A percentile compares a stretch with the other conserved stretches of the same genome.
phyloP scores from a whole-genome alignment of 225 moss, liverwort and hornwort genomes.

The Thuidium tamariscinum region DNA sequence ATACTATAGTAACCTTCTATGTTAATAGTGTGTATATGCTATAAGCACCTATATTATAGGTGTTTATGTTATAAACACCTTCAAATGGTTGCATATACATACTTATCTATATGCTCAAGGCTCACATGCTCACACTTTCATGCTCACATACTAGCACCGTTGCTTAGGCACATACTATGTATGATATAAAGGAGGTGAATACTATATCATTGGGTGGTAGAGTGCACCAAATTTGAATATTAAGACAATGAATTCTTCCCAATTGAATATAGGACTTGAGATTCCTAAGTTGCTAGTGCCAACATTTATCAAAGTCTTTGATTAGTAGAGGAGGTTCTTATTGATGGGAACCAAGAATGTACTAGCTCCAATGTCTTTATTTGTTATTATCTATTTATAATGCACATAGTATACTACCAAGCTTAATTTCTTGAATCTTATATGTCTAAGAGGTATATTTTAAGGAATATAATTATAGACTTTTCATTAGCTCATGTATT shows the following conservation, averaged over 20 bases:
- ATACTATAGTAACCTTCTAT: too few relatives aligned
- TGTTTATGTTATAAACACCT: too few relatives aligned
- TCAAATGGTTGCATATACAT: too few relatives aligned
- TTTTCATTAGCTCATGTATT: background rate
- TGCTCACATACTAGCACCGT: too few relatives aligned
- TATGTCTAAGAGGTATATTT: background rate
- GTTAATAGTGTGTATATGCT: too few relatives aligned
- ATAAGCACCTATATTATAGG: too few relatives aligned
- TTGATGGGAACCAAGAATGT: background rate
- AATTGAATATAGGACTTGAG: background rate
- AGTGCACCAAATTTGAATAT: background rate
- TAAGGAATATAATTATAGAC: background rate
- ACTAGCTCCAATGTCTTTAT: background rate
- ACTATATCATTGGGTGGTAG: too few relatives aligned
- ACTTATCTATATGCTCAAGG: too few relatives aligned
- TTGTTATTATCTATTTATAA: background rate
- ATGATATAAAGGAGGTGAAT: too few relatives aligned
- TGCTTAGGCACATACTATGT: too few relatives aligned
- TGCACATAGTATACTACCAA: accelerated
- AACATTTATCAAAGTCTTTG: background rate
- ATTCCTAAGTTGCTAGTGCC: background rate
- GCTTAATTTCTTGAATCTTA: background rate
- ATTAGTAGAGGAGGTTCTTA: too few relatives aligned
- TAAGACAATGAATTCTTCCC: background rate
- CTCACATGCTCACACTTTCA: too few relatives aligned